Evolutionary conservation across 2,329 filamentous ascomycete species (phyloP).

Genomic region (Sarocladiaceae sp.): DNA sequence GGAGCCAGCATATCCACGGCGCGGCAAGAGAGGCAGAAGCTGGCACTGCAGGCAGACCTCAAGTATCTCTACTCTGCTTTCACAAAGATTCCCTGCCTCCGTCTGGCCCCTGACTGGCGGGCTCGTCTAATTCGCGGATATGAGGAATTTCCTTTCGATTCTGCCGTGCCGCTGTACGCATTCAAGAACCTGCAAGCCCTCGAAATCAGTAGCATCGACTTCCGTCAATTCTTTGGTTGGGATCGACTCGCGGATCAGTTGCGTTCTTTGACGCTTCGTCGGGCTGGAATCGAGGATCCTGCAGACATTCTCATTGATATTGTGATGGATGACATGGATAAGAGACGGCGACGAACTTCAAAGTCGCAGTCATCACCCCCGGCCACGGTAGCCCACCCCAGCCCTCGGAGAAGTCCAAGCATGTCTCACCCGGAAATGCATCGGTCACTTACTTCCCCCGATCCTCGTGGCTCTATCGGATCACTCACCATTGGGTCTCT

Average conservation of each 20-base stretch:
- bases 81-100: slow-evolving; percentile 92
- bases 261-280: slow-evolving; percentile 80
- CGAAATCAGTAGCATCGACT: slow-evolving; percentile 93
- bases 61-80: slow-evolving; percentile 98
- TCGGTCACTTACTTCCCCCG: slow-evolving; percentile 60
- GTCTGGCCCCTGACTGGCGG: slow-evolving; percentile 86
- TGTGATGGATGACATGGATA: slow-evolving; percentile 94
- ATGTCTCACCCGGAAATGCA: slow-evolving; percentile 60
- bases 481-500: slow-evolving; percentile 56
- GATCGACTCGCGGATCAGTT: slow-evolving; percentile 88
- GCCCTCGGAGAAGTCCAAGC: slow-evolving; percentile 56
- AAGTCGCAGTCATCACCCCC: slow-evolving; percentile 79
- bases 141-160: slow-evolving; percentile 97
- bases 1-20: slow-evolving; percentile 72
- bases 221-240: slow-evolving; percentile 96
- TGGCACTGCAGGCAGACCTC: slow-evolving; percentile 75
- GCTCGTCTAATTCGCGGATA: slow-evolving; percentile 86
- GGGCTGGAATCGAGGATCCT: slow-evolving; percentile 82
- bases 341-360: slow-evolving; percentile 77
- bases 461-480: slow-evolving; percentile 37
- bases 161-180: slow-evolving; percentile 87
- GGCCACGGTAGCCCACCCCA: slow-evolving; percentile 53
- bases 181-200: slow-evolving; percentile 96
- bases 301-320: slow-evolving; percentile 87
- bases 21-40: slow-evolving; percentile 85